Conservation (phyloP, 192 early-diverging fungal genomes). For the Backusella parvicylindrica region DNA sequence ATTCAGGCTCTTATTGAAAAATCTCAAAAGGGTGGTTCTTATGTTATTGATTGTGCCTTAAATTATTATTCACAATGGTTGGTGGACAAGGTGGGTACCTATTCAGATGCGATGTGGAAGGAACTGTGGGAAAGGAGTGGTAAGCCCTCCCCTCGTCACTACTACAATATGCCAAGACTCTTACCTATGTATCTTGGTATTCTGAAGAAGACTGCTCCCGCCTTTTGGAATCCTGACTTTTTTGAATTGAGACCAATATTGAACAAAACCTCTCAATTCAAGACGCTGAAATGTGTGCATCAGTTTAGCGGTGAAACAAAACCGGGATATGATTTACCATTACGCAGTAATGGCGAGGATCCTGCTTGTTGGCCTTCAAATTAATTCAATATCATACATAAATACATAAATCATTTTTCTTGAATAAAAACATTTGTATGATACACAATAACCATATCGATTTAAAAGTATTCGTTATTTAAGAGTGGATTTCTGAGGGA, state of each 20-base stretch:
- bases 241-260: not conserved
- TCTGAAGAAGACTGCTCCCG: not conserved
- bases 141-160: not conserved
- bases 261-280: not conserved
- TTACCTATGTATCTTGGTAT: not conserved
- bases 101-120: not conserved
- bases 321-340: not conserved
- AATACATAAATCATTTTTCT: no score
- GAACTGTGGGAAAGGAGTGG: not conserved
- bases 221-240: not conserved
- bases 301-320: not conserved
- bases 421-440: no score
- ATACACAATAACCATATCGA: no score
- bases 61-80: conserved; percentile 13
- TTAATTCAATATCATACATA: no score
- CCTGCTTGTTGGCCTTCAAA: not conserved
- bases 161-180: not conserved
- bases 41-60: not conserved
- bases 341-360: not conserved
- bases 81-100: conserved; percentile 7
- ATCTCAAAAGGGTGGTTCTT: conserved; percentile 9
- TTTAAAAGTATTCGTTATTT: no score
- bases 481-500: no score
- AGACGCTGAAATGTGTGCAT: not conserved
- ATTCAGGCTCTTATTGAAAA: conserved; percentile 2